Percentiles rank a stretch among this genome's conserved stretches.
phyloP scores from a whole-genome alignment of 768 basidiomycete genomes.

The Suillus variegatus region DNA sequence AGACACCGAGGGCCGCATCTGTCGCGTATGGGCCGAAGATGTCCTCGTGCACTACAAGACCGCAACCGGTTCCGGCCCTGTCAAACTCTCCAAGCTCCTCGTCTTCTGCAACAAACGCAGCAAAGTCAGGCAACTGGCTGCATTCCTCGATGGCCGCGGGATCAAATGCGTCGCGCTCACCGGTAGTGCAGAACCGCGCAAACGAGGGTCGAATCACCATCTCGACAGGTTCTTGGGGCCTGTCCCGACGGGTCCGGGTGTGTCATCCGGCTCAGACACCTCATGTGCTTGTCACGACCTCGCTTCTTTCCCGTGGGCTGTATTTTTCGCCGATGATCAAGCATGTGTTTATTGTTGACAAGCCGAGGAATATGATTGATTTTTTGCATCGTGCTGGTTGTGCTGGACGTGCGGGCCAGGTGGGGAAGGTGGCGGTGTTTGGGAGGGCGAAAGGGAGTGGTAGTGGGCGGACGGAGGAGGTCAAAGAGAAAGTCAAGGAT shows the following conservation, averaged over 20 bases:
- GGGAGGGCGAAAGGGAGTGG: constrained; percentile 70
- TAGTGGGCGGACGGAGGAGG: constrained; percentile 49
- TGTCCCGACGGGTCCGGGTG: constrained; percentile 14
- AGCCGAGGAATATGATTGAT: constrained; percentile 87
- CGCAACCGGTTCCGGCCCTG: constrained; percentile 21
- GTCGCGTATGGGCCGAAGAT: constrained; percentile 75
- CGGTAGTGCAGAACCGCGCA: constrained; percentile 56
- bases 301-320: constrained; percentile 85
- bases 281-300: constrained; percentile 85
- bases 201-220: constrained; percentile 72
- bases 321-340: constrained; percentile 80
- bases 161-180: constrained; percentile 69
- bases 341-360: constrained; percentile 86
- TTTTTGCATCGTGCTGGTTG: constrained; percentile 91
- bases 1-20: constrained; percentile 75
- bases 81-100: constrained; percentile 63
- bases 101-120: constrained; percentile 81
- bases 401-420: constrained; percentile 70
- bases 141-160: constrained; percentile 58
- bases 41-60: constrained; percentile 34
- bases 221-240: constrained; percentile 65
- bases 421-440: constrained; percentile 75
- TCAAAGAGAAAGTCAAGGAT: constrained; percentile 54
- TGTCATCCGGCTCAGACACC: constrained; percentile 40
- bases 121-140: constrained; percentile 63